Evolutionary conservation across 129 eudicot genomes (phyloP).

Genomic region (Artemisia argyi): DNA sequence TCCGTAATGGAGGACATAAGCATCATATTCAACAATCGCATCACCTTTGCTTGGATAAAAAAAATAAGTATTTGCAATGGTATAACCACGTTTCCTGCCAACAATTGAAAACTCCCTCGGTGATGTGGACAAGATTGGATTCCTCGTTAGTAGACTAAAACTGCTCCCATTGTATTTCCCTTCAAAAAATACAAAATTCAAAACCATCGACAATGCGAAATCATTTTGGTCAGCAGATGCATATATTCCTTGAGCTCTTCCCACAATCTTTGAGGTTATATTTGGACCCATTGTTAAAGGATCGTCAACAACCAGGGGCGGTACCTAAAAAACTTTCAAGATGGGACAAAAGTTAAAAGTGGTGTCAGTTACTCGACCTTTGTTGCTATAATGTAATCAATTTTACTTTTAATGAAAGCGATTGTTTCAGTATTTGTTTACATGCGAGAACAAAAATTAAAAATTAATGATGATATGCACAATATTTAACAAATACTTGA

Average conservation of each 20-base stretch:
- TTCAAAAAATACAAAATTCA: conserved; percentile 7
- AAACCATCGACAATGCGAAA: background rate
- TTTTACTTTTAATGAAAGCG: too few species aligned
- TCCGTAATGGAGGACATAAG: too few species aligned
- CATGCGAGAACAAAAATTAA: too few species aligned
- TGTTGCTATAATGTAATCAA: too few species aligned
- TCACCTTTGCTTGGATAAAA: background rate
- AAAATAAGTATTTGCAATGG: conserved; percentile 6
- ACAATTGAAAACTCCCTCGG: conserved; percentile 9
- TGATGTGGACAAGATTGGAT: background rate
- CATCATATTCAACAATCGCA: too few species aligned
- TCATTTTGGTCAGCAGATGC: conserved; percentile 1
- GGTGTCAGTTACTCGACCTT: too few species aligned
- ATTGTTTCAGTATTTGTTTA: too few species aligned
- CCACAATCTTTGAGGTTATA: conserved; percentile 13
- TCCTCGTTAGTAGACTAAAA: conserved; percentile 15
- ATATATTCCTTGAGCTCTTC: conserved; percentile 21
- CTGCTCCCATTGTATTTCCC: conserved; percentile 23
- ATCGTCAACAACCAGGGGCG: too few species aligned
- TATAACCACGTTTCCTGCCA: conserved; percentile 18
- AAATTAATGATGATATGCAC: too few species aligned
- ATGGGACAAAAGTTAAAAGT: too few species aligned
- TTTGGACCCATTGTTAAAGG: conserved; percentile 14
- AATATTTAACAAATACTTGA: too few species aligned
- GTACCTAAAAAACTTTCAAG: too few species aligned